Conservation (phyloP, 768 basidiomycete genomes). For the Boletus vermiculosoides region DNA sequence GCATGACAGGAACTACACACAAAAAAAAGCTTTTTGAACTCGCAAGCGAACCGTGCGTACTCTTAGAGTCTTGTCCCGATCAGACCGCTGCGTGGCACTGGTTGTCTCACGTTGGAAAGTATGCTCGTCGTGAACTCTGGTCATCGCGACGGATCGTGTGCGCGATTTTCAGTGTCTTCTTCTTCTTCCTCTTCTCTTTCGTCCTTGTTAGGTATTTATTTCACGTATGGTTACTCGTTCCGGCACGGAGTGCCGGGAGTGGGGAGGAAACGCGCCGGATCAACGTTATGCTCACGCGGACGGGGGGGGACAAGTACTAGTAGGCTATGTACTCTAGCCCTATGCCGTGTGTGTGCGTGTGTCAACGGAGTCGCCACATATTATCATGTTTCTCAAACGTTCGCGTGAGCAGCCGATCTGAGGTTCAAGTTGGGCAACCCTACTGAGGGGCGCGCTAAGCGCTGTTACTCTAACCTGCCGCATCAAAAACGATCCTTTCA, state of each 20-base stretch:
- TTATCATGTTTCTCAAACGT: neutral
- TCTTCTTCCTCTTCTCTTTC: too few species aligned
- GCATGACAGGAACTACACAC: neutral
- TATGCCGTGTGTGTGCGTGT: neutral
- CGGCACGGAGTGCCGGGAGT: neutral
- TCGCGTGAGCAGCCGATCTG: neutral
- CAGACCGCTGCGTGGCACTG: neutral
- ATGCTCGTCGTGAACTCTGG: too few species aligned
- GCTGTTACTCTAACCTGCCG: neutral
- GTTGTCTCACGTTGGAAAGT: neutral
- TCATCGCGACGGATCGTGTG: neutral
- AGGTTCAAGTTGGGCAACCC: too few species aligned
- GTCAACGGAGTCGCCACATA: neutral
- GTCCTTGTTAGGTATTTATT: neutral
- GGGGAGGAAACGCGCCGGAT: conserved; percentile 1
- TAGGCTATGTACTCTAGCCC: too few species aligned
- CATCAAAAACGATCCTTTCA: neutral
- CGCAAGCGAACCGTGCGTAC: neutral
- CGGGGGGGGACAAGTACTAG: too few species aligned
- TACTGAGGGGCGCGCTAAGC: neutral
- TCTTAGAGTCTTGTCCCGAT: neutral
- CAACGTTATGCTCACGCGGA: neutral
- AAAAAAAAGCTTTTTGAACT: neutral
- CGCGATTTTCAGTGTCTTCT: neutral
- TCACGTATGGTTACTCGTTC: neutral